Evolutionary conservation across 2,329 filamentous ascomycete species (phyloP).

Genomic region (Alternaria sp.): DNA sequence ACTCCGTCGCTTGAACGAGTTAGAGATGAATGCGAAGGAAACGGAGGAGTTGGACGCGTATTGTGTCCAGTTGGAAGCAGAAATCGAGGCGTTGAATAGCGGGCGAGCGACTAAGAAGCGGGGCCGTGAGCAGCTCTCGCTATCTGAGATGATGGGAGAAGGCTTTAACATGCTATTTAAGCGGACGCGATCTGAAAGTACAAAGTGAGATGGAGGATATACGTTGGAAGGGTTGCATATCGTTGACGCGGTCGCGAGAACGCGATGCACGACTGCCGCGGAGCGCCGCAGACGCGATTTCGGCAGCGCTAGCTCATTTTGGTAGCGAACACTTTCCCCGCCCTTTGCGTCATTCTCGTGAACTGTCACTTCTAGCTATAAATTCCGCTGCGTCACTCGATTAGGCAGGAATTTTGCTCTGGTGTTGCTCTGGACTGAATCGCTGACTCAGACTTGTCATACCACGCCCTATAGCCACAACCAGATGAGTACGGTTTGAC

Average conservation of each 20-base stretch:
- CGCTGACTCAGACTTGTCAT: not conserved
- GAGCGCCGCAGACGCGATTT: conserved; percentile 8
- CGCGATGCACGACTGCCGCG: conserved; percentile 1
- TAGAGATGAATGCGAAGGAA: not conserved
- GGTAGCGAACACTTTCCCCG: conserved; percentile 7
- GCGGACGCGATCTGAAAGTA: not conserved
- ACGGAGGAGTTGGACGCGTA: conserved; percentile 1
- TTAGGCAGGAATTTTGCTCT: not conserved
- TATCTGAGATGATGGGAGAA: not conserved
- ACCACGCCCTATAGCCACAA: not conserved
- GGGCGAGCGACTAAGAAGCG: not conserved
- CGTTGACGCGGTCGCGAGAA: not conserved
- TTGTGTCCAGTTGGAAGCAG: conserved; percentile 2
- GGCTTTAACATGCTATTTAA: not conserved
- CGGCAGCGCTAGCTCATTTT: conserved; percentile 14
- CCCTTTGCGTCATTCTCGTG: conserved; percentile 18
- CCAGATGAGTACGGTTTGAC: not conserved
- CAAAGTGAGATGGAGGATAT: not conserved
- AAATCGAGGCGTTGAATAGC: not conserved
- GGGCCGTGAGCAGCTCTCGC: not conserved
- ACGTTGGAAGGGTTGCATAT: not conserved
- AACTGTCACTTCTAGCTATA: conserved; percentile 8
- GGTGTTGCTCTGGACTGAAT: not conserved
- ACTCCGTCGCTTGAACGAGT: not conserved
- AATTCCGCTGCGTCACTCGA: conserved; percentile 2